Evolutionary conservation across 768 basidiomycete species (phyloP).

Genomic region (Pleurotus sapidus): DNA sequence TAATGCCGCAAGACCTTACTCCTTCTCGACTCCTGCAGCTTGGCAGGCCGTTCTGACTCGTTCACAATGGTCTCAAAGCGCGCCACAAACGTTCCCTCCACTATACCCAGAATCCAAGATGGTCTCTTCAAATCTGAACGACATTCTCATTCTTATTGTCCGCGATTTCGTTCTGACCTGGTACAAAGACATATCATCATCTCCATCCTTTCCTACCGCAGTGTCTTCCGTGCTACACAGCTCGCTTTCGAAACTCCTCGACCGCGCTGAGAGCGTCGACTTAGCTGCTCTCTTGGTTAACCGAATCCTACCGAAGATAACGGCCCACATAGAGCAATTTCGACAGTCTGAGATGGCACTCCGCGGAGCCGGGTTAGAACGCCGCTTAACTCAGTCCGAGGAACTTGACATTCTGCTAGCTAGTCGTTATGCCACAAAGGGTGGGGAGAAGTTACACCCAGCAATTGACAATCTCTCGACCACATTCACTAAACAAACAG

Average conservation of each 20-base stretch:
- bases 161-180: constrained; percentile 87
- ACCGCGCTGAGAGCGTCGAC: constrained; percentile 60
- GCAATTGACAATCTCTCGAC: constrained; percentile 88
- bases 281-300: constrained; percentile 75
- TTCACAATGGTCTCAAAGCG: constrained; percentile 83
- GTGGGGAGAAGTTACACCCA: constrained; percentile 68
- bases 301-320: constrained; percentile 85
- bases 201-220: constrained; percentile 84
- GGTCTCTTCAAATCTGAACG: constrained; percentile 72
- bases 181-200: constrained; percentile 85
- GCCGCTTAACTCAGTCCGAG: constrained; percentile 83
- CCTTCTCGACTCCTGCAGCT: constrained; percentile 90
- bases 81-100: constrained; percentile 65
- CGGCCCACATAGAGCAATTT: constrained; percentile 86
- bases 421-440: constrained; percentile 70
- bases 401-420: constrained; percentile 87
- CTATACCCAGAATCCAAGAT: constrained; percentile 62
- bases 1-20: constrained; percentile 67
- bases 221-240: constrained; percentile 75
- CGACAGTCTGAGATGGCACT: constrained; percentile 85
- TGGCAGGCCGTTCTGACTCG: constrained; percentile 90
- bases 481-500: constrained; percentile 84
- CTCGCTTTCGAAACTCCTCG: constrained; percentile 55
- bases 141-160: constrained; percentile 76
- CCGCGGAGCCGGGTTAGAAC: constrained; percentile 78